Evolutionary conservation across 345 rosid species (phyloP), one percentile per base, ranked within the genome.

Genomic region (Rhodomyrtus tomentosa): DNA sequence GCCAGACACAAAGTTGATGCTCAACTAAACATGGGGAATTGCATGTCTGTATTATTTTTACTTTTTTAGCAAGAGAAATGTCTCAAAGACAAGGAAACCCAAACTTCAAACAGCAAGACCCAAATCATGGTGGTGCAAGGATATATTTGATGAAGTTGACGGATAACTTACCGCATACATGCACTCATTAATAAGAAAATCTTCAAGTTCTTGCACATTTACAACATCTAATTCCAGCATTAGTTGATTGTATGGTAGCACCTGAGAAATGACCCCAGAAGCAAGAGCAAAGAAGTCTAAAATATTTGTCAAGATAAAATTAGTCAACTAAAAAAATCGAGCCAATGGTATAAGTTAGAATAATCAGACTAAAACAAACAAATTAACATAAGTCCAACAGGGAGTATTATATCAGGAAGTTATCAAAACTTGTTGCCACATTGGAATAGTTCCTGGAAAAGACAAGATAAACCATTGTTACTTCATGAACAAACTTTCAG

Each of bases 151-250:
- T 52, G 84, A 36, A 32, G 45, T 25, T 20, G 21, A 80, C n/a
- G 45, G 48, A 82, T 55, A 12, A 92, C 99, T 55, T 91, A 96
- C 99, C 90, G 89, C 93, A 84, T 95, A 96, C 98, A 97, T 95
- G 90, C 99, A 95, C 86, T 95, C 99, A 68, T 97, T 95, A 85
- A 96, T 97, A 58, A 97, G 99, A 92, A 97, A 97, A 92, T 97
- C 99, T 88, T 97, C 99, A 84, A 97, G 99, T 86, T 97, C 96
- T 85, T 99, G 98, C 15, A 95, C 98, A 94, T 97, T 97, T 81
- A 91, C 83, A 82, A 97, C 93, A 87, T 95, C 99, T 84, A 97
- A 89, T 89, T 94, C 99, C 87, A 84, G 94, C 99, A 95, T 95
- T 74, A 97, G 92, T 81, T 90, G 90, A 90, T 95, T 93, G 90